Evolutionary conservation across 1,139 yeast species (phyloP), one percentile per base, ranked within the genome.

Genomic region (Fermentozyma sake): DNA sequence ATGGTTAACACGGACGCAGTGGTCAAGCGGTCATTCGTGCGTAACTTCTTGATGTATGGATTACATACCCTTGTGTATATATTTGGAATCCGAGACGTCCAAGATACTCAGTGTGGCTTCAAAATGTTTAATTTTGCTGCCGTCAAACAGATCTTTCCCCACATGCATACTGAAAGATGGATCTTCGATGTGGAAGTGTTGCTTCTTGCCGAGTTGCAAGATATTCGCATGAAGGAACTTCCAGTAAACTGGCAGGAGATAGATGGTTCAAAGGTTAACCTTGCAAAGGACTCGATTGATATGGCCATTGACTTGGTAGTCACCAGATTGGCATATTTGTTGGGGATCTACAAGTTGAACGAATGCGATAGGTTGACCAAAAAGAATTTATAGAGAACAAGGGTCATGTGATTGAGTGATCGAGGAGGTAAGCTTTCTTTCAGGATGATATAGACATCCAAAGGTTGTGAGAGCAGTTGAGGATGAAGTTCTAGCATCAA

Each of bases 191-290:
- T 91, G 23, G 98, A 91, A 57, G 76, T 91, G 12, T 66, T 91
- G 39, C 72, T 91, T 37, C 62, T 93, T 35, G 96, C 91, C 2
- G 73, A 76, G 41, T 65, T 84, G 36, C 87, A 85, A 51, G 46
- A 56, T 1, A 79, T 89, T 26, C 67, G 72, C 6, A 69, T 89
- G 30, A 59, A 59, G 27, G 98, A 91, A 57, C 74, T 87, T 16
- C 79, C 96, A 9, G 86, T 91, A 22, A 83, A 83, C 38, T 91
- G 98, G 98, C 96, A 87, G 53, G 98, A 91, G 58, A 91, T 91
- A 28, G 94, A 75, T 44, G 98, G 98, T 1, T 84, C 95, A 24
- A 91, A 91, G 57, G 82, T 91, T 52, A 96, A 82, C 48, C 68
- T 91, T 38, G 96, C 96, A 5, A 72, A 82, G 42, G 98, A 91